Conservation (phyloP, 2,329 filamentous ascomycete genomes). For the Periconia digitata region DNA sequence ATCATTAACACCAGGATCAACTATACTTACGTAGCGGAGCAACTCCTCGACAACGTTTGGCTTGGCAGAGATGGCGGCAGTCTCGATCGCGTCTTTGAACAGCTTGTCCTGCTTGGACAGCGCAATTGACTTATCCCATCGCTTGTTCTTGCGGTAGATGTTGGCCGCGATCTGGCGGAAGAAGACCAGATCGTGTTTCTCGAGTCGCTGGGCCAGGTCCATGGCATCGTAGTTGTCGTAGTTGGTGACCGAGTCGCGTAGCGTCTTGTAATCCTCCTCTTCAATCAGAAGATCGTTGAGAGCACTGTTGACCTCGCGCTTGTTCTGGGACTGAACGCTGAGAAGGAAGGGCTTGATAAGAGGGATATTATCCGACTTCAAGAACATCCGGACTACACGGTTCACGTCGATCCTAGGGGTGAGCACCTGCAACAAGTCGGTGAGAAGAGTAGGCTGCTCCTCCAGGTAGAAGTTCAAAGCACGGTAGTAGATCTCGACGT, state of each 20-base stretch:
- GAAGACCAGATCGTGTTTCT: slow-evolving; percentile 98
- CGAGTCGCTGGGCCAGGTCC: slow-evolving; percentile 84
- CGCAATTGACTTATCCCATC: slow-evolving; percentile 98
- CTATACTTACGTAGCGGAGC: slow-evolving; percentile 84
- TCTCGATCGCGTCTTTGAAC: slow-evolving; percentile 99
- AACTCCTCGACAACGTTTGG: slow-evolving; percentile 91
- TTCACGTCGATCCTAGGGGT: slow-evolving; percentile 97
- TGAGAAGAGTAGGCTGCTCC: slow-evolving; percentile 92
- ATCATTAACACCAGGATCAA: slow-evolving; percentile 1
- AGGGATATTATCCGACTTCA: slow-evolving; percentile 96
- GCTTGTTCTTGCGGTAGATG: slow-evolving; percentile 99
- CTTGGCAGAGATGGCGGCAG: slow-evolving; percentile 88
- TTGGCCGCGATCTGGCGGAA: slow-evolving; percentile 98
- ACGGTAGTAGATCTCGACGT: slow-evolving; percentile 98
- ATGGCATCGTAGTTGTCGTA: slow-evolving; percentile 99
- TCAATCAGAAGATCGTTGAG: slow-evolving; percentile 98
- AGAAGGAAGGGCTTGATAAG: slow-evolving; percentile 98
- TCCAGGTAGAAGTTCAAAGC: slow-evolving; percentile 96
- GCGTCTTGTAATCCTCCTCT: slow-evolving; percentile 98
- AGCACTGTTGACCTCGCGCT: slow-evolving; percentile 95
- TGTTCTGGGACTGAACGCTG: slow-evolving; percentile 95
- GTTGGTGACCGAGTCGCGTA: slow-evolving; percentile 96
- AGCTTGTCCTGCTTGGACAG: slow-evolving; percentile 99
- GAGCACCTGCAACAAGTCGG: slow-evolving; percentile 89
- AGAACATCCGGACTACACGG: slow-evolving; percentile 98